A percentile compares a stretch with the other conserved stretches of the same genome.
These are phyloP conservation scores for Mycena polygramma DNA, from an alignment of 768 basidiomycete genomes.

Conservation along the genomic window DNA sequence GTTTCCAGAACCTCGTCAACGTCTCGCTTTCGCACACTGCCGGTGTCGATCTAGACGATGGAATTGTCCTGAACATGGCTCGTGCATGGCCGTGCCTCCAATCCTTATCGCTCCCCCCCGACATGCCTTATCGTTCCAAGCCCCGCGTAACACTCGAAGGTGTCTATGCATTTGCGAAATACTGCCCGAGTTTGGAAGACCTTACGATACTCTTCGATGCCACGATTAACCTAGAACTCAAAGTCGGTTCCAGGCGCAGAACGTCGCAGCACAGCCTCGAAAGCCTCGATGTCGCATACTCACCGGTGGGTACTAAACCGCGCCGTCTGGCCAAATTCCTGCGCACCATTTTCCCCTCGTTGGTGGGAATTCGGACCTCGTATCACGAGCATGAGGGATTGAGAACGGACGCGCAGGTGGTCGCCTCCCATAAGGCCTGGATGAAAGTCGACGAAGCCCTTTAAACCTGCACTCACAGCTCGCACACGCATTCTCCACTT, in stretches of 20 bases:
- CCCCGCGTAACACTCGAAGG: conserved; percentile 13
- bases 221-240: conserved; percentile 1
- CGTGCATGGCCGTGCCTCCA: conserved; percentile 9
- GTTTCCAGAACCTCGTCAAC: not conserved
- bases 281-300: not conserved
- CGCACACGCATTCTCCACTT: too few species aligned
- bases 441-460: too few species aligned
- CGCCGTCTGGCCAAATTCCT: conserved; percentile 13
- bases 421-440: conserved; percentile 8
- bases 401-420: not conserved
- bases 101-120: not conserved
- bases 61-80: not conserved
- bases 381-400: too few species aligned
- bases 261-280: not conserved
- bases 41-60: conserved; percentile 8
- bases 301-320: conserved; percentile 3
- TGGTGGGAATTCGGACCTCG: not conserved
- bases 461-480: too few species aligned
- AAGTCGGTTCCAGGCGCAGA: not conserved
- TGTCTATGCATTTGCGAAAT: conserved; percentile 2
- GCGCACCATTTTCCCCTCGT: not conserved
- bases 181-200: not conserved
- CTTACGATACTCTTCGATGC: conserved; percentile 4
- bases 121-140: not conserved
- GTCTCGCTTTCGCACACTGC: not conserved